Percentiles rank a stretch among this genome's conserved stretches.
These are phyloP conservation scores for Circinella minor DNA, from an alignment of 371 early-diverging fungal species.

Conservation along the genomic window DNA sequence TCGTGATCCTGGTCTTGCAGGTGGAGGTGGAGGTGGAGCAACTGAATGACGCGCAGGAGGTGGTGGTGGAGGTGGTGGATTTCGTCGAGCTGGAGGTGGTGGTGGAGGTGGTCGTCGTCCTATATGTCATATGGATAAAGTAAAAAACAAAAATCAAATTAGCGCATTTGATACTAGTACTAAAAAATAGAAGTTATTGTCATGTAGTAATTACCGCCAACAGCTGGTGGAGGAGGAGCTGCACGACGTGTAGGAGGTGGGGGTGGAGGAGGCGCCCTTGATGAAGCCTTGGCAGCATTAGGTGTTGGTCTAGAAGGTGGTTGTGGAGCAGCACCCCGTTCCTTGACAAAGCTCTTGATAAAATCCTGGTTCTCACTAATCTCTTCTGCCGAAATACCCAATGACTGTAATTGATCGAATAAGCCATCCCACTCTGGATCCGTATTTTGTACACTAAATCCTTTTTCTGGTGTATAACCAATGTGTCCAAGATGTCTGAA, in stretches of 20 bases:
- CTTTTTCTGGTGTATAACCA: constrained; percentile 80
- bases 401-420: constrained; percentile 50
- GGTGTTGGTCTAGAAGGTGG: constrained; percentile 16
- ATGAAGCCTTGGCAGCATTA: constrained; percentile 13
- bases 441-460: constrained; percentile 82
- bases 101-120: constrained; percentile 53
- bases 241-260: constrained; percentile 34
- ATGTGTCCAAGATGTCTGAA: constrained; percentile 84
- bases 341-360: constrained; percentile 51
- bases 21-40: constrained; percentile 34
- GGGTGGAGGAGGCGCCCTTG: constrained; percentile 39
- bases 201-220: constrained; percentile 31
- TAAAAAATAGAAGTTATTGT: neutral
- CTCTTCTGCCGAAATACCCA: constrained; percentile 51
- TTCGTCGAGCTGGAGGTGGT: constrained; percentile 22
- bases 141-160: too few relatives aligned
- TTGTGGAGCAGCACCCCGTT: constrained; percentile 40
- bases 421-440: constrained; percentile 84
- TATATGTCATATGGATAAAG: constrained; percentile 10
- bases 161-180: neutral
- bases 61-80: constrained; percentile 22
- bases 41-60: constrained; percentile 23
- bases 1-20: constrained; percentile 17
- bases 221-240: constrained; percentile 36
- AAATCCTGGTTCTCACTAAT: constrained; percentile 51